Evolutionary conservation across 257 asterid genomes (phyloP).

Genomic region (Handroanthus guayacan): DNA sequence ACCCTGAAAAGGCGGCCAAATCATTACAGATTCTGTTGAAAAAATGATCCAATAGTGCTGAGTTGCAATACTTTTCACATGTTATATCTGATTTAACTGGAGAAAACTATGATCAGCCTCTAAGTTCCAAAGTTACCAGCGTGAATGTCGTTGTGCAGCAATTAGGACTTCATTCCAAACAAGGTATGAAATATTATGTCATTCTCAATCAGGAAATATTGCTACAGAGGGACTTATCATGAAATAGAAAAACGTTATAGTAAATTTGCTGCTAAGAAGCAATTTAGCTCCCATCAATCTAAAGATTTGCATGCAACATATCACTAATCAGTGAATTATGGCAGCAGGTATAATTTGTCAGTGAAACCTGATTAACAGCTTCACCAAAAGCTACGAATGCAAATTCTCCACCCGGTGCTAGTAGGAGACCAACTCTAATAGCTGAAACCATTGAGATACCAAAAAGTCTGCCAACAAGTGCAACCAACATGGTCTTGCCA

Average conservation of each 20-base stretch:
- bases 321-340: background rate
- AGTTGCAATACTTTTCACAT: slow-evolving; percentile 13
- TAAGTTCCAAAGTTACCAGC: background rate
- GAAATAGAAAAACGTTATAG: background rate
- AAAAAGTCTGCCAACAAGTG: slow-evolving; percentile 68
- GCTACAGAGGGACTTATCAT: background rate
- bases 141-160: background rate
- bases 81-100: slow-evolving; percentile 8
- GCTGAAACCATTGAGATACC: slow-evolving; percentile 82
- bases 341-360: slow-evolving; percentile 20
- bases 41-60: background rate
- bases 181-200: background rate
- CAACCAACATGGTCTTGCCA: slow-evolving; percentile 75
- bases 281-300: background rate
- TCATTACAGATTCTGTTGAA: slow-evolving; percentile 5
- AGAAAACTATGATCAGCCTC: background rate
- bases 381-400: slow-evolving; percentile 91
- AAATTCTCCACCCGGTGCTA: slow-evolving; percentile 90
- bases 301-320: background rate
- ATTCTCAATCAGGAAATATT: background rate
- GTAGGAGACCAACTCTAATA: slow-evolving; percentile 80
- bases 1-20: slow-evolving; percentile 55
- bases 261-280: background rate
- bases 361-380: slow-evolving; percentile 80
- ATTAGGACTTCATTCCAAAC: background rate